These are phyloP conservation scores for Helichrysum umbraculigerum DNA, from an alignment of 129 eudicot genomes.

Conservation along the genomic window DNA sequence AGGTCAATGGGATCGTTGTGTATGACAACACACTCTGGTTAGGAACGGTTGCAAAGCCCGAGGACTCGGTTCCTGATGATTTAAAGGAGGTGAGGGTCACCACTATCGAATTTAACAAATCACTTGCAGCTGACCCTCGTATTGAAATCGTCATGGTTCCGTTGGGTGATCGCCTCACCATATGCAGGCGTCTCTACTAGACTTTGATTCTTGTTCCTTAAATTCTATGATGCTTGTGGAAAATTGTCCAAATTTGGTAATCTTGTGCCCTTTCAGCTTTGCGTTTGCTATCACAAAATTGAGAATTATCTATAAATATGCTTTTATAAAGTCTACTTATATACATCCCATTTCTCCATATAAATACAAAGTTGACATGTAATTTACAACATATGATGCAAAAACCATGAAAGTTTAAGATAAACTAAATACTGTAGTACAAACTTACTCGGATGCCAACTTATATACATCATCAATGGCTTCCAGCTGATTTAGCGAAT, in stretches of 20 bases:
- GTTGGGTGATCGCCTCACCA: conserved; percentile 53
- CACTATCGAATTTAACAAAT: conserved; percentile 23
- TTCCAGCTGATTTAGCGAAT: neutral
- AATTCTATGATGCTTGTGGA: no score
- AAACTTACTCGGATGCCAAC: neutral
- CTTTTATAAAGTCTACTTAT: no score
- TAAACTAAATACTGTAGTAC: neutral
- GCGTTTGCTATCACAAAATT: no score
- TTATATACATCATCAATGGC: neutral
- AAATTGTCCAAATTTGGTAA: neutral
- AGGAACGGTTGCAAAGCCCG: conserved; percentile 47
- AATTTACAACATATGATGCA: conserved; percentile 8
- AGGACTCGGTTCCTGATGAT: conserved; percentile 28
- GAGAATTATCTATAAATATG: no score
- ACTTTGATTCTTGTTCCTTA: no score
- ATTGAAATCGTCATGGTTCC: conserved; percentile 39
- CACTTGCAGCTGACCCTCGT: conserved; percentile 46
- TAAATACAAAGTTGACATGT: neutral
- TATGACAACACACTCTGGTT: conserved; percentile 70
- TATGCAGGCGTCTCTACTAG: conserved; percentile 48
- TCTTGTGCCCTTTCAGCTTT: neutral
- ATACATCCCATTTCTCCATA: no score
- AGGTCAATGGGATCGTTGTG: conserved; percentile 51
- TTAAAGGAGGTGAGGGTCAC: conserved; percentile 2
- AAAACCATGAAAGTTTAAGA: neutral